Evolutionary conservation across 2,329 filamentous ascomycete species (phyloP).

Genomic region (Diaporthe humulicola): DNA sequence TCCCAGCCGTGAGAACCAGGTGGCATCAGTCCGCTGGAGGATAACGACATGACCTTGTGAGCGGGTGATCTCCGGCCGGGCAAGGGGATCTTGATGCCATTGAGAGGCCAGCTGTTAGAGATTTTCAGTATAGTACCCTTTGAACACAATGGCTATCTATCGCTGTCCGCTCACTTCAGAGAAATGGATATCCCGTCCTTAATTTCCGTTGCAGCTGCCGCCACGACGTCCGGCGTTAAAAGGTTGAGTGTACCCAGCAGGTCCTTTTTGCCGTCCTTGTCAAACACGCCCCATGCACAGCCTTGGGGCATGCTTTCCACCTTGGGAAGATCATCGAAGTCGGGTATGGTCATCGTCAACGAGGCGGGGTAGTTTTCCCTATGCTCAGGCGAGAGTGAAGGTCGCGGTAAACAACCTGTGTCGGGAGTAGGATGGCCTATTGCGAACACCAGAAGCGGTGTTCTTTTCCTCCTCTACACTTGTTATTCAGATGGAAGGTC

Average conservation of each 20-base stretch:
- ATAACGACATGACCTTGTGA: slow-evolving; percentile 54
- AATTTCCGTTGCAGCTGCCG: slow-evolving; percentile 57
- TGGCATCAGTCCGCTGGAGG: slow-evolving; percentile 46
- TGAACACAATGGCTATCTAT: too few relatives aligned
- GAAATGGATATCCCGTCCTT: slow-evolving; percentile 64
- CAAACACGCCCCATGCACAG: slow-evolving; percentile 63
- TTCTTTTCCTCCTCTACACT: not conserved
- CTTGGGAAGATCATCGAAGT: slow-evolving; percentile 43
- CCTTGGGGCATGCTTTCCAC: slow-evolving; percentile 43
- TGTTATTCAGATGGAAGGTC: not conserved
- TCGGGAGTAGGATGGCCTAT: not conserved
- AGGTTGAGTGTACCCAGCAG: slow-evolving; percentile 66
- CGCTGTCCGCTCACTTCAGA: slow-evolving; percentile 57
- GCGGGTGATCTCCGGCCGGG: slow-evolving; percentile 51
- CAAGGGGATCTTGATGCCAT: slow-evolving; percentile 54
- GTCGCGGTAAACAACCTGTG: not conserved
- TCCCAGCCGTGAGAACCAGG: slow-evolving; percentile 54
- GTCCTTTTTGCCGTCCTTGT: slow-evolving; percentile 63
- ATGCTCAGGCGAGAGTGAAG: too few relatives aligned
- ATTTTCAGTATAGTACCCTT: not conserved
- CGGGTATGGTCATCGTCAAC: not conserved
- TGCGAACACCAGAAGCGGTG: not conserved
- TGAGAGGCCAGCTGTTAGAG: slow-evolving; percentile 55
- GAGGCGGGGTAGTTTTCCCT: not conserved
- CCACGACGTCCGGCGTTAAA: slow-evolving; percentile 60